These are phyloP conservation scores for Gossypium lobatum DNA, from an alignment of 441 rosid species.

Conservation along the genomic window DNA sequence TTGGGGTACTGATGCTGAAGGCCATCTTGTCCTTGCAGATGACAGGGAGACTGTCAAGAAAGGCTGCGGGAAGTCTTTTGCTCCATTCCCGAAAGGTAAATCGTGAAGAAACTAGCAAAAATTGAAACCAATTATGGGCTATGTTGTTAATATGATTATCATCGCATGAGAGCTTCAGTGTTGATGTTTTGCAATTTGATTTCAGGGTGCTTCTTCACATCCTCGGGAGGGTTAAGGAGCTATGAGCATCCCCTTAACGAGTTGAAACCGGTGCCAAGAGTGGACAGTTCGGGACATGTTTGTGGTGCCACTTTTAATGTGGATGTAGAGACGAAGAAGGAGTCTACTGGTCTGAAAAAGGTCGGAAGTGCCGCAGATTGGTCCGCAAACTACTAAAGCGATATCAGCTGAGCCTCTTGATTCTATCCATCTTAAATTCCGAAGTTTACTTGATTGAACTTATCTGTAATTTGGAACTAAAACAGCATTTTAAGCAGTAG, in stretches of 20 bases:
- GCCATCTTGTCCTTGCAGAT: conserved; percentile 75
- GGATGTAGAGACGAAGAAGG: conserved; percentile 72
- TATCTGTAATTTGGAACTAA: background rate
- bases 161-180: conserved; percentile 6
- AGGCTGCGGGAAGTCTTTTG: conserved; percentile 90
- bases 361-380: conserved; percentile 90
- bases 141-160: too few species aligned
- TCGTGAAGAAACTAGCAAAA: too few species aligned
- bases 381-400: conserved; percentile 60
- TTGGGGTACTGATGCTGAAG: conserved; percentile 92
- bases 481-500: conserved; percentile 24
- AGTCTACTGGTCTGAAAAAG: conserved; percentile 62
- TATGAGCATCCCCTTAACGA: conserved; percentile 80
- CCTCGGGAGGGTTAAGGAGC: conserved; percentile 92
- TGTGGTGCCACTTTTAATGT: conserved; percentile 86
- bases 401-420: conserved; percentile 19
- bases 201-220: conserved; percentile 87
- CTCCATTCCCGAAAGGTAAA: conserved; percentile 95
- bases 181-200: conserved; percentile 6
- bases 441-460: conserved; percentile 10
- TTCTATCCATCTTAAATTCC: background rate
- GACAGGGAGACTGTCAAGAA: conserved; percentile 62
- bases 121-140: too few species aligned
- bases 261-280: conserved; percentile 89
- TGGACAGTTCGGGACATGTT: conserved; percentile 90